Percentiles rank a stretch among this genome's conserved stretches.
phyloP scores from a whole-genome alignment of 129 eudicot genomes.

The Flaveria linearis region DNA sequence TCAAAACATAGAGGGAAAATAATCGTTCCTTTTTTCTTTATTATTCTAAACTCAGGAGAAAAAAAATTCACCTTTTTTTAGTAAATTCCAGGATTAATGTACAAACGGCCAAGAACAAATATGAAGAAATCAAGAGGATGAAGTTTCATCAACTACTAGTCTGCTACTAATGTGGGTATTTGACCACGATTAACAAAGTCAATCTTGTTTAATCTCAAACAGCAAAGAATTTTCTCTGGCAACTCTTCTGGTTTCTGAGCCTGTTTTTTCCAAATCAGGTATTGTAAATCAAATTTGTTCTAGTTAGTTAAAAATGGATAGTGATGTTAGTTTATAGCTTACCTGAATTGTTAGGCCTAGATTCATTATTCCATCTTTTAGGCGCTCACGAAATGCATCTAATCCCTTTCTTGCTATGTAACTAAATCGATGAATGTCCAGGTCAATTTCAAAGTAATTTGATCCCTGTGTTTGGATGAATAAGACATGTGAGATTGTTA shows the following conservation, averaged over 20 bases:
- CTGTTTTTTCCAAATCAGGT: slow-evolving; percentile 34
- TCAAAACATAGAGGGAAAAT: not conserved
- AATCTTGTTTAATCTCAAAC: slow-evolving; percentile 80
- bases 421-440: slow-evolving; percentile 91
- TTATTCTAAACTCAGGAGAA: slow-evolving; percentile 13
- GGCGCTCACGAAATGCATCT: slow-evolving; percentile 77
- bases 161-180: slow-evolving; percentile 67
- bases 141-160: slow-evolving; percentile 33
- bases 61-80: slow-evolving; percentile 14
- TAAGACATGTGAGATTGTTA: not conserved
- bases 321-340: not conserved
- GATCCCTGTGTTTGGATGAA: slow-evolving; percentile 51
- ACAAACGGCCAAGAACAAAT: slow-evolving; percentile 8
- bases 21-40: not conserved
- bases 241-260: slow-evolving; percentile 88
- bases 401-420: slow-evolving; percentile 85
- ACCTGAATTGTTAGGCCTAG: slow-evolving; percentile 90
- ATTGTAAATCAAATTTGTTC: slow-evolving; percentile 6
- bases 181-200: slow-evolving; percentile 86
- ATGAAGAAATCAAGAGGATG: slow-evolving; percentile 29
- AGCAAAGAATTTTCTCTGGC: slow-evolving; percentile 78
- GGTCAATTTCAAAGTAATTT: slow-evolving; percentile 85
- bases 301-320: not conserved
- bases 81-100: slow-evolving; percentile 17
- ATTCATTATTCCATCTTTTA: slow-evolving; percentile 65